Base-by-base conservation (phyloP, 805 yeast species). In the Brettanomyces custersianus region DNA sequence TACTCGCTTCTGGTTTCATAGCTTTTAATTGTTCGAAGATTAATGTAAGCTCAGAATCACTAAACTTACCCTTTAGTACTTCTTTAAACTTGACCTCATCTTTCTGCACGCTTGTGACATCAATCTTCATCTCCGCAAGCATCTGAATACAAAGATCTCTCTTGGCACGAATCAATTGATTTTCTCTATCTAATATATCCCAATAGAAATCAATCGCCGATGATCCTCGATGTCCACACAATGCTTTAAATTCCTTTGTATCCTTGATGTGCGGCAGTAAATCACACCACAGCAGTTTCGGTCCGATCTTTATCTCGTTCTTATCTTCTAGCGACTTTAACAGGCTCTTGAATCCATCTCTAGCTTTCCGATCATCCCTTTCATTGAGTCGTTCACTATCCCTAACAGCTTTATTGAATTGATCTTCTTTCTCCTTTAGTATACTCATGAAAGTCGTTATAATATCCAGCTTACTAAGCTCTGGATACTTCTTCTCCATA, bases 171-270 rank as follows among this genome's bases (percentile, higher is more conserved):
- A 82, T 51, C 2, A 65, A 48, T 36, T 76, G 70, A 23, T 69
- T 66, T 46, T 74, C 76, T 38, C 73, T 78, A 45, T 80, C 87
- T 3, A 80, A 66, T 0, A 70, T 48, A 52, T 87, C 95, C 72
- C 84, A 71, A 52, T 80, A 86, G 28, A 83, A 56, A 43, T 86
- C 94, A 29, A 78, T 49, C 1, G 95, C 80, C 1, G 77, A 68
- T 0, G 95, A 85, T 0, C 95, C 95, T 31, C 71, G 65, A 36
- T 87, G 67, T 0, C 94, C 95, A 38, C 86, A 65, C 25, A 86
- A 43, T 17, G 68, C 73, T 12, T 71, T 47, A 49, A 80, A 86
- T 12, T 73, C 59, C 31, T 62, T 63, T 41, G 79, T 80, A 22
- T 71, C 68, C 40, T 72, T 72, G 1, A 85, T 46, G 4, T 49